phyloP scores from a whole-genome alignment of 257 asterid species.

The Hygrophila difformis region DNA sequence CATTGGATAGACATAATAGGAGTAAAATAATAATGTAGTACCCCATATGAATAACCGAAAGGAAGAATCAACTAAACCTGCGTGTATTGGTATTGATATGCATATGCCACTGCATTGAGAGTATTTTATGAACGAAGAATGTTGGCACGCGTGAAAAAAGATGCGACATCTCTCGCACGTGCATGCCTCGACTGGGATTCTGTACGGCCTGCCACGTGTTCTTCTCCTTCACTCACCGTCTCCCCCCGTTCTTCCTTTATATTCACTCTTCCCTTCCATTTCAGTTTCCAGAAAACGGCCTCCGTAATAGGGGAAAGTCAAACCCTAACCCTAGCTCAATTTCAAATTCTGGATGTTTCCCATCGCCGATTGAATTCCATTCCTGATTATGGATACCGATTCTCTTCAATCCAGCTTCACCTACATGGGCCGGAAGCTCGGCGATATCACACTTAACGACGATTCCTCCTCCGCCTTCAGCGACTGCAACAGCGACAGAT shows the following conservation, averaged over 20 bases:
- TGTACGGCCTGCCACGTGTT: slow-evolving; percentile 61
- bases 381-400: slow-evolving; percentile 46
- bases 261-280: slow-evolving; percentile 22
- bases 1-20: no score
- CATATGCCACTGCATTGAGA: no score
- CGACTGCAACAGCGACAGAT: slow-evolving; percentile 90
- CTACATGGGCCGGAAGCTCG: slow-evolving; percentile 60
- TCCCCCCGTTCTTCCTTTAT: no score
- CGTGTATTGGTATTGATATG: no score
- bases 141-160: slow-evolving; percentile 60
- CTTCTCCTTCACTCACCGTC: slow-evolving; percentile 6
- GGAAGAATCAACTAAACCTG: no score
- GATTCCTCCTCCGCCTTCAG: slow-evolving; percentile 82
- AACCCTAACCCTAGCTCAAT: neutral
- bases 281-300: neutral
- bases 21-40: no score
- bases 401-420: slow-evolving; percentile 39
- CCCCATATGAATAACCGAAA: no score
- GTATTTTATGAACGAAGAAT: no score
- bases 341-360: slow-evolving; percentile 5
- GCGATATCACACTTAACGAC: slow-evolving; percentile 35
- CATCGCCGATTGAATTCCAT: slow-evolving; percentile 1
- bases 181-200: slow-evolving; percentile 41
- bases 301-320: neutral
- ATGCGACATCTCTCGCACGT: slow-evolving; percentile 49